A percentile compares a stretch with the other conserved stretches of the same genome.
Conservation (phyloP, 2,329 filamentous ascomycete genomes). For the Xylaria sp. region DNA sequence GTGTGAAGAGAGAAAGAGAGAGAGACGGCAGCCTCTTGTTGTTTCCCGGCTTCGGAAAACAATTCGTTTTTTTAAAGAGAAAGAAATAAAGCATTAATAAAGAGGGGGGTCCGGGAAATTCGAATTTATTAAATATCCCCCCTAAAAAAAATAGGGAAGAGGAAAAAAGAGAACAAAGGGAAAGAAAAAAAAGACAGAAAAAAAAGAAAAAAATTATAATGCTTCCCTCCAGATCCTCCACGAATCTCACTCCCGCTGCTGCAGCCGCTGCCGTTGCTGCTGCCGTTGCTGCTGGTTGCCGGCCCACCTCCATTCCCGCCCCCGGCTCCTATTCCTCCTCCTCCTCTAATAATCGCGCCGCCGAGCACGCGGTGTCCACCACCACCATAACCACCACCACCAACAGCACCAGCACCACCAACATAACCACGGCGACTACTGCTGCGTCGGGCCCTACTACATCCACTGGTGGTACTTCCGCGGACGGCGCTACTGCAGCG, state of each 20-base stretch:
- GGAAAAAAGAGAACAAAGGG: neutral
- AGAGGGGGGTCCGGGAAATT: neutral
- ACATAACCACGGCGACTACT: neutral
- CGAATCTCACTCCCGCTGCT: too few species aligned
- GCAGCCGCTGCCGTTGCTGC: too few species aligned
- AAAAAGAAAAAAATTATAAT: conserved; percentile 8
- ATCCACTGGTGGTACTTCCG: neutral
- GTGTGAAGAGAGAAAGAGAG: too few species aligned
- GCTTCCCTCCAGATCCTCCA: conserved; percentile 17
- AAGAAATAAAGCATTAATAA: neutral
- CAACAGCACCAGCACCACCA: neutral
- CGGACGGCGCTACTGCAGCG: neutral
- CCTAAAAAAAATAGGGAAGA: neutral
- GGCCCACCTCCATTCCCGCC: conserved; percentile 6
- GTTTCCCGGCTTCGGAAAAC: too few species aligned
- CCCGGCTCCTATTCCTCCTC: conserved; percentile 5
- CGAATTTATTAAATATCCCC: neutral
- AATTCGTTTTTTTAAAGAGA: too few species aligned
- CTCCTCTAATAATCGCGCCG: neutral
- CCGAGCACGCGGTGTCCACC: neutral
- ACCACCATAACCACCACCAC: neutral
- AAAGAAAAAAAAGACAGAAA: neutral
- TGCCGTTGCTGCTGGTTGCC: neutral
- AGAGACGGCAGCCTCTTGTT: too few species aligned
- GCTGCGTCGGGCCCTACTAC: neutral